A percentile compares a stretch with the other conserved stretches of the same genome.
Evolutionary conservation across 2,329 filamentous ascomycete genomes (phyloP).

Genomic region (Penicillium rolfsii): DNA sequence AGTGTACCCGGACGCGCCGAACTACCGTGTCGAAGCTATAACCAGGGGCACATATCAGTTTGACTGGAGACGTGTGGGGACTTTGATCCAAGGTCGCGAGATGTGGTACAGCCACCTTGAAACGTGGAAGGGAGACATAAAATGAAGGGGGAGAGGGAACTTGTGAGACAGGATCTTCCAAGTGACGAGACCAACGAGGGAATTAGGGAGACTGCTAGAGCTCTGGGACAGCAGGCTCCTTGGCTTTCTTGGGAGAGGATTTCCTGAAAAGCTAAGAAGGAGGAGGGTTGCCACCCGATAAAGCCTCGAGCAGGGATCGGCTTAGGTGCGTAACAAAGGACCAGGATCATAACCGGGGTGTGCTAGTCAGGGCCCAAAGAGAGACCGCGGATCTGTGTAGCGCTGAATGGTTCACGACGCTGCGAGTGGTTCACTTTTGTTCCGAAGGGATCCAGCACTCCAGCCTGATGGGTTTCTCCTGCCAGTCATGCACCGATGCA

Average conservation of each 20-base stretch:
- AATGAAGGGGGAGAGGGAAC: conserved; percentile 6
- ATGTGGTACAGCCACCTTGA: conserved; percentile 26
- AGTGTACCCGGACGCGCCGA: conserved; percentile 37
- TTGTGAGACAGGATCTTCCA: conserved; percentile 24
- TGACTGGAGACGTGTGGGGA: conserved; percentile 5
- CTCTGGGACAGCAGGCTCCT: conserved; percentile 14
- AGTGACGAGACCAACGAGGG: conserved; percentile 26
- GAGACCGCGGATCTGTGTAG: conserved; percentile 28
- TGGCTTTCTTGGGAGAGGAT: neutral
- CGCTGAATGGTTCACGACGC: conserved; percentile 17
- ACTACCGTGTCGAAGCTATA: conserved; percentile 39
- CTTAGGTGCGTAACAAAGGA: conserved; percentile 24
- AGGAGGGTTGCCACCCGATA: conserved; percentile 17
- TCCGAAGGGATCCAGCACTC: conserved; percentile 26
- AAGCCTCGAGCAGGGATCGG: conserved; percentile 28
- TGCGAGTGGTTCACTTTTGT: conserved; percentile 25
- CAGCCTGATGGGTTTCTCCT: conserved; percentile 15
- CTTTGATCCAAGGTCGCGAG: conserved; percentile 12
- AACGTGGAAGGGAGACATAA: conserved; percentile 20
- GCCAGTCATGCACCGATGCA: neutral
- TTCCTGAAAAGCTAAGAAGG: conserved; percentile 7
- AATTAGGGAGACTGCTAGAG: conserved; percentile 19
- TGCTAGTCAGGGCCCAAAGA: conserved; percentile 25
- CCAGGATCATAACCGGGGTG: conserved; percentile 26
- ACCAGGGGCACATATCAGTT: conserved; percentile 26